These are phyloP conservation scores for Polyporus tsugae DNA, from an alignment of 1,284 basidiomycete species.

Conservation along the genomic window DNA sequence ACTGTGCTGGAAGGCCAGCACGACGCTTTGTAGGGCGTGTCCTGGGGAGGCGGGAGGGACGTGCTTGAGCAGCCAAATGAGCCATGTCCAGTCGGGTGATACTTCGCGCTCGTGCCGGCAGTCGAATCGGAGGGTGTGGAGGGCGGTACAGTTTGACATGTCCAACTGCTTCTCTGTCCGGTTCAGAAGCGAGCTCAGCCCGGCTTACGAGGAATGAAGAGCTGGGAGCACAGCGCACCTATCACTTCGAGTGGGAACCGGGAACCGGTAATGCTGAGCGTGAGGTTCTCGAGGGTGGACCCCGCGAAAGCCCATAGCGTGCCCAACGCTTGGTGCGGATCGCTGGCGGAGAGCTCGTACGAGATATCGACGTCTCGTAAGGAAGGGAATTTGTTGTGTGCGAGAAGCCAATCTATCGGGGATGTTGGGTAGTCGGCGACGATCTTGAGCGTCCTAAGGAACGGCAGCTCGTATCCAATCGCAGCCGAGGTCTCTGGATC, in stretches of 20 bases:
- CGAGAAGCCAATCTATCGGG: constrained; percentile 24
- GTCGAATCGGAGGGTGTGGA: constrained; percentile 26
- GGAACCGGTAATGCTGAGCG: constrained; percentile 15
- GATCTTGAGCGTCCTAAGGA: constrained; percentile 17
- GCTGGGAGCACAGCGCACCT: constrained; percentile 11
- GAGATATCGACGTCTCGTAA: constrained; percentile 14
- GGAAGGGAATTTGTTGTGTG: constrained; percentile 16
- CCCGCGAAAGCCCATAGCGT: constrained; percentile 23
- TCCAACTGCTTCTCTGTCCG: constrained; percentile 22
- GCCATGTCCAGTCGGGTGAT: constrained; percentile 25
- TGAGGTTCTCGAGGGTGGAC: constrained; percentile 19
- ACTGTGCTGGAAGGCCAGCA: constrained; percentile 23
- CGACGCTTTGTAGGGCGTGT: constrained; percentile 7
- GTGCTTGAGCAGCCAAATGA: constrained; percentile 17
- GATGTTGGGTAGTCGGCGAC: constrained; percentile 16
- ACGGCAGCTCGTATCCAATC: constrained; percentile 16
- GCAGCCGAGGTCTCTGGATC: background rate
- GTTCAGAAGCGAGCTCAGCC: background rate
- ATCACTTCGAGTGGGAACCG: constrained; percentile 11
- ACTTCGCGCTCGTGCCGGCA: constrained; percentile 23
- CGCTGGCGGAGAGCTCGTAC: constrained; percentile 20
- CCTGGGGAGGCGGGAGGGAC: constrained; percentile 4
- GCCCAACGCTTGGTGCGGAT: constrained; percentile 17
- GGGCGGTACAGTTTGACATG: constrained; percentile 17
- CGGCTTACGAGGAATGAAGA: background rate